Conservation (phyloP, 176 grass and related monocot species). For the Canna indica region DNA sequence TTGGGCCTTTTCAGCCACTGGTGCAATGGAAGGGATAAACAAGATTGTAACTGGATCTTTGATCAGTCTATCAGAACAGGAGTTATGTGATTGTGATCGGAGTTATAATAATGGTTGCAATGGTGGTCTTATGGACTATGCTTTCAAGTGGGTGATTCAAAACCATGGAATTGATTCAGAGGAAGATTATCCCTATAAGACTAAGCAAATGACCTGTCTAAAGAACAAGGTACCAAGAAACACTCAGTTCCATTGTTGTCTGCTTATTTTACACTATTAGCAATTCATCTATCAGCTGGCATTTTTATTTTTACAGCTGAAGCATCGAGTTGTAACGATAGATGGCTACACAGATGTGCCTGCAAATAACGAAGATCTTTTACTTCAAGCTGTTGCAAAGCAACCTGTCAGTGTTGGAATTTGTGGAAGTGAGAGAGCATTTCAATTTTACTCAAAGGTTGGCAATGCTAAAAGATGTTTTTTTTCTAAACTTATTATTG, state of each 20-base stretch:
- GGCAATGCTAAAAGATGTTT: conserved; percentile 1
- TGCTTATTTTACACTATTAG: neutral
- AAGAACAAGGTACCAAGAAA: conserved; percentile 60
- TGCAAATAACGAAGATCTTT: conserved; percentile 50
- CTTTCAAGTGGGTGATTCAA: conserved; percentile 68
- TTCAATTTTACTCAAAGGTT: conserved; percentile 83
- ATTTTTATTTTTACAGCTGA: conserved; percentile 37
- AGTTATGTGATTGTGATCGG: conserved; percentile 75
- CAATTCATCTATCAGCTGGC: neutral
- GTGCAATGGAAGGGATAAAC: conserved; percentile 96
- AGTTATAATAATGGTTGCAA: conserved; percentile 69
- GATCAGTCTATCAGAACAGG: conserved; percentile 81
- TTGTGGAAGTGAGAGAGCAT: conserved; percentile 79
- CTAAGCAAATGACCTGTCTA: conserved; percentile 47
- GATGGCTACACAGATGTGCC: conserved; percentile 76
- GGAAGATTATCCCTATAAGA: conserved; percentile 69
- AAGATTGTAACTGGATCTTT: conserved; percentile 73
- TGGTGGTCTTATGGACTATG: conserved; percentile 90
- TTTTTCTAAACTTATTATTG: neutral
- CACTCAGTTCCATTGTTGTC: neutral
- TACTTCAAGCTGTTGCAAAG: conserved; percentile 74
- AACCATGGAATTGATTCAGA: conserved; percentile 89
- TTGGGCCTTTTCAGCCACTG: conserved; percentile 93
- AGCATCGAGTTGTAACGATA: conserved; percentile 64
- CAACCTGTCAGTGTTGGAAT: conserved; percentile 97